phyloP scores from a whole-genome alignment of 108 stramenopile genomes.

The Ochromonas danica region DNA sequence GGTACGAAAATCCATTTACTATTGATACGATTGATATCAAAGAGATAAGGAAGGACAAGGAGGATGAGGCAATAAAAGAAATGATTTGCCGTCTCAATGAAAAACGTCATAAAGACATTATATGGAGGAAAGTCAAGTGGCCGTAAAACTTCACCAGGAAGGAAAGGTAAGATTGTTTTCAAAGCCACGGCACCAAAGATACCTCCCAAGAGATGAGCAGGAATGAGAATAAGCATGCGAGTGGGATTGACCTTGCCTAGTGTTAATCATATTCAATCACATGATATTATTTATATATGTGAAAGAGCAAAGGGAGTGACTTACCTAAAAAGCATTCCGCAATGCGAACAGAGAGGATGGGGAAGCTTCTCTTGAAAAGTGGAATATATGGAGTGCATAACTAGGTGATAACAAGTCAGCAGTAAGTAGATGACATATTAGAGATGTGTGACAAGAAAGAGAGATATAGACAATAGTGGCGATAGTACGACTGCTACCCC shows the following conservation, averaged over 20 bases:
- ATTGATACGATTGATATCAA: not conserved
- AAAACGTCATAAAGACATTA: not conserved
- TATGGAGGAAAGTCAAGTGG: no score
- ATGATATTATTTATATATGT: not conserved
- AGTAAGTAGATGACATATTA: not conserved
- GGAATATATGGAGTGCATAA: not conserved
- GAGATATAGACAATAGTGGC: not conserved
- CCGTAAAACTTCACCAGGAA: no score
- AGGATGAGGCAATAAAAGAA: not conserved
- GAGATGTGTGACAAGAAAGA: not conserved
- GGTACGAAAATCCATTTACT: no score
- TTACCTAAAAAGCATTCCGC: slow-evolving; percentile 10
- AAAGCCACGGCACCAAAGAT: not conserved
- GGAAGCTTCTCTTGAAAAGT: not conserved
- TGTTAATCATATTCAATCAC: not conserved
- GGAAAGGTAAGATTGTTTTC: not conserved
- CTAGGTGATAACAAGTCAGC: not conserved
- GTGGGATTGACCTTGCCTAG: not conserved
- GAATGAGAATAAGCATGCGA: not conserved
- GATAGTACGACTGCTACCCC: not conserved
- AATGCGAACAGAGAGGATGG: not conserved
- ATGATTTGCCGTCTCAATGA: not conserved
- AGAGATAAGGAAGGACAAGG: not conserved
- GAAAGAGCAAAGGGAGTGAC: not conserved
- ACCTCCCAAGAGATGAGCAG: not conserved